Base-by-base conservation (phyloP, 2,329 filamentous ascomycete species). In the Claviceps capensis region DNA sequence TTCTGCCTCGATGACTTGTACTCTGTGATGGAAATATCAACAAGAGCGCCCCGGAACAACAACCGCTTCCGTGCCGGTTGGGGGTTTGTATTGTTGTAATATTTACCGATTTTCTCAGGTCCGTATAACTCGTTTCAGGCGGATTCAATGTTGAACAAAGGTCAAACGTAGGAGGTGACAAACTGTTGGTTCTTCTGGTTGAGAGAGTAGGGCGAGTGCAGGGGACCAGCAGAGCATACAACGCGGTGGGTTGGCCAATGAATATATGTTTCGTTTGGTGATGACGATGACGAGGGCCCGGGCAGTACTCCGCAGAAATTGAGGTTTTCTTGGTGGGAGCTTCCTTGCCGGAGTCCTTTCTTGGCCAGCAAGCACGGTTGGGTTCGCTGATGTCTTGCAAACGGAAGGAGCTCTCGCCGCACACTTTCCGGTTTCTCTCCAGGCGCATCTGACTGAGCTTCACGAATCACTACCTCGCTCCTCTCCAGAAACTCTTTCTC, bases 341-440 rank as follows among this genome's bases (percentile, higher is more conserved):
- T 9, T 9, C 26, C 42, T 45, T 22, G 17, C 16, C 44, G 48
- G 19, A 38, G 11, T 44, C 17, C 30, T 50, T 17, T 23, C 38
- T 38, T 45, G 41, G 48, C n/a, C 41, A 37, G 30, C 19, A 41
- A 13, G 48, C 42, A 46, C 23, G n/a, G n/a, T n/a, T n/a, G n/a
- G n/a, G 26, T 23, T 40, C 36, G 22, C 11, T 4, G n/a, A 7
- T 9, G 30, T 9, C 13, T 14, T 47, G 19, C 7, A 30, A 40
- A 17, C 30, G 50, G 50, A 47, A 51, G 50, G 50, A 42, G 44
- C 36, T 43, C 46, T 51, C 50, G 37, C 38, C 44, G 34, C 46
- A 26, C 44, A 23, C 50, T 51, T 26, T 38, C 40, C 50, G 36
- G 19, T 19, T 44, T 41, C n/a, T 41, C 23, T n/a, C 17, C 37